A percentile compares a stretch with the other conserved stretches of the same genome.
These are phyloP conservation scores for Stygiomarasmius scandens DNA, from an alignment of 1,284 basidiomycete genomes.

Conservation along the genomic window DNA sequence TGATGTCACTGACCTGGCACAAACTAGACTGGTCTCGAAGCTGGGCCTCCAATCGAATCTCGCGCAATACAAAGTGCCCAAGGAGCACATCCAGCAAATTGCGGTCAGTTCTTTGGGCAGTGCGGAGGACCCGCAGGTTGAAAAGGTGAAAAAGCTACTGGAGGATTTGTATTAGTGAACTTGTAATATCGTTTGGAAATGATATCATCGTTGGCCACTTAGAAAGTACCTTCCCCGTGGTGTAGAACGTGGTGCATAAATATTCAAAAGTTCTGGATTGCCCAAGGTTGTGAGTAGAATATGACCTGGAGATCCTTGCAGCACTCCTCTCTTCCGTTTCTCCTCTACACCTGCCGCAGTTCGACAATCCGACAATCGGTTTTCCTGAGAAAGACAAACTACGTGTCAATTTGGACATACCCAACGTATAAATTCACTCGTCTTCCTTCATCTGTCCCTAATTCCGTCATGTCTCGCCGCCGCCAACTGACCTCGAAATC, in stretches of 20 bases:
- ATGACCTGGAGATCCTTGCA: background rate
- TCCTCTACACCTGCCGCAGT: conserved; percentile 7
- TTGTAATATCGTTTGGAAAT: background rate
- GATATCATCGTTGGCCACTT: too few species aligned
- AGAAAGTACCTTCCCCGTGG: background rate
- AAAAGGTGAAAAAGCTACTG: conserved; percentile 48
- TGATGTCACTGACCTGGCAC: conserved; percentile 8
- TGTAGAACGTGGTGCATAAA: background rate
- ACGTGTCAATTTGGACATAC: conserved; percentile 26
- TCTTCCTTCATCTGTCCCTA: conserved; percentile 5
- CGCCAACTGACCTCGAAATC: conserved; percentile 29
- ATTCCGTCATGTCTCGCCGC: conserved; percentile 34
- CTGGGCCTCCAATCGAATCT: conserved; percentile 62
- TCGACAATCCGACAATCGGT: background rate
- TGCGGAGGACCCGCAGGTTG: conserved; percentile 37
- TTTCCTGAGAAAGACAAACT: conserved; percentile 29
- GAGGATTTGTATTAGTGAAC: conserved; percentile 44
- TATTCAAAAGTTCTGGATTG: background rate
- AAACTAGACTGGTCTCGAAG: conserved; percentile 50
- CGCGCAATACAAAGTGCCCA: conserved; percentile 61
- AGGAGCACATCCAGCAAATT: conserved; percentile 51
- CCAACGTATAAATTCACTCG: conserved; percentile 16
- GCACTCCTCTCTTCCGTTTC: conserved; percentile 1
- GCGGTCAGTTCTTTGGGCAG: conserved; percentile 50
- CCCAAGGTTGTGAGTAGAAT: background rate